Evolutionary conservation across 805 yeast genomes (phyloP).

Genomic region (Zygoascus tannicola): DNA sequence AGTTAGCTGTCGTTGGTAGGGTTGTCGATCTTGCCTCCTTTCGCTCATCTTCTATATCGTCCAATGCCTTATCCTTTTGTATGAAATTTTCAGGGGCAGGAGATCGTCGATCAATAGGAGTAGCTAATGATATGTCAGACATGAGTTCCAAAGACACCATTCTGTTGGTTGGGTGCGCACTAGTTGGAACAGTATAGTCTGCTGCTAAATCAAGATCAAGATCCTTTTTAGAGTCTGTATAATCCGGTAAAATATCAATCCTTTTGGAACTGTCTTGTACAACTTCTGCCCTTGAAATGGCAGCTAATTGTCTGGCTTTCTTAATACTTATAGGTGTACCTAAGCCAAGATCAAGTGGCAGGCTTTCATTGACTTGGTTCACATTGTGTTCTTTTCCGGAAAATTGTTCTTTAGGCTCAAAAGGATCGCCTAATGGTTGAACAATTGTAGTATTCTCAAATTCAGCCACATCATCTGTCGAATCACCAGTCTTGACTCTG

Average conservation of each 20-base stretch:
- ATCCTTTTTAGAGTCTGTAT: no score
- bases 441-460: not conserved
- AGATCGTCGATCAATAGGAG: not conserved
- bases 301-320: not conserved
- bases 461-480: not conserved
- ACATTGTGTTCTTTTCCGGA: not conserved
- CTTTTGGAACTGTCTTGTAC: not conserved
- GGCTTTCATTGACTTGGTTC: not conserved
- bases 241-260: not conserved
- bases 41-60: not conserved
- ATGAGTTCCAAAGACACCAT: not conserved
- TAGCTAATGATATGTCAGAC: not conserved
- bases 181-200: not conserved
- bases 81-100: not conserved
- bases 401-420: not conserved
- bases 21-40: not conserved
- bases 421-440: not conserved
- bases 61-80: no score
- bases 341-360: not conserved
- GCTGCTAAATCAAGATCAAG: not conserved
- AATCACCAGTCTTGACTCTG: not conserved
- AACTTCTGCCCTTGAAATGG: not conserved
- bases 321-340: not conserved
- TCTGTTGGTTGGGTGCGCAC: not conserved
- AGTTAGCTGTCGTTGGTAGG: not conserved